Base-by-base conservation (phyloP, 768 basidiomycete species). In the Leucosporidium scottii region DNA sequence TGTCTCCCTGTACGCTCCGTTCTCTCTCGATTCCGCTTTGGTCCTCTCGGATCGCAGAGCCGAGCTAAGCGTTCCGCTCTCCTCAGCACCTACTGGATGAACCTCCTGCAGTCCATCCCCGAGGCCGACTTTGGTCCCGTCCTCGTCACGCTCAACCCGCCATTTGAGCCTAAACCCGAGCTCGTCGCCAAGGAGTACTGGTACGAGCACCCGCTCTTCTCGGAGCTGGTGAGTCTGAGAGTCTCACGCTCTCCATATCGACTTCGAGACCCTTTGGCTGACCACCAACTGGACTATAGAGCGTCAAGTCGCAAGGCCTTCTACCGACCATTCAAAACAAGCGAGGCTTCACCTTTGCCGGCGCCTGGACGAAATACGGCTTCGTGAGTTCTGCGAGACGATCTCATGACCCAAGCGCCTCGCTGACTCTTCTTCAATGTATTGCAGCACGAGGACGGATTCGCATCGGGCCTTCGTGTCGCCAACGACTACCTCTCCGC, bases 291-390 rank as follows among this genome's bases (percentile, higher is more conserved):
- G n/a, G n/a, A n/a, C 23, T 27, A 4, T 72, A 84, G 82, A 84
- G 85, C 21, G 81, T 88, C 28, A 76, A 74, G 25, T 83, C 85
- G 0, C 87, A 88, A 74, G 71, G 75, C 13, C 79, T 80, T 30
- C 82, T 89, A 75, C 75, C 76, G 59, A 75, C 74, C 21, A 89
- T 89, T 64, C 88, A 90, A 77, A 83, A 84, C 73, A 81, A 74
- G 56, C 82, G 86, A 13, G 82, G 83, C 6, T 82, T 89, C 71
- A 82, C 85, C 12, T 87, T 82, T 74, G 86, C 83, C 1, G 87
- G 87, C 15, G 88, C 88, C 30, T 90, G 86, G 80, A 81, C 85
- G 55, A 84, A 84, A 65, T 89, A 88, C 73, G 88, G 88, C 23
- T 89, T 90, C 81, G 60, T 61, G 49, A 28, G 60, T 61, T 30